Conservation (phyloP, 352 stramenopile genomes). For the Pythium grandisporangium region DNA sequence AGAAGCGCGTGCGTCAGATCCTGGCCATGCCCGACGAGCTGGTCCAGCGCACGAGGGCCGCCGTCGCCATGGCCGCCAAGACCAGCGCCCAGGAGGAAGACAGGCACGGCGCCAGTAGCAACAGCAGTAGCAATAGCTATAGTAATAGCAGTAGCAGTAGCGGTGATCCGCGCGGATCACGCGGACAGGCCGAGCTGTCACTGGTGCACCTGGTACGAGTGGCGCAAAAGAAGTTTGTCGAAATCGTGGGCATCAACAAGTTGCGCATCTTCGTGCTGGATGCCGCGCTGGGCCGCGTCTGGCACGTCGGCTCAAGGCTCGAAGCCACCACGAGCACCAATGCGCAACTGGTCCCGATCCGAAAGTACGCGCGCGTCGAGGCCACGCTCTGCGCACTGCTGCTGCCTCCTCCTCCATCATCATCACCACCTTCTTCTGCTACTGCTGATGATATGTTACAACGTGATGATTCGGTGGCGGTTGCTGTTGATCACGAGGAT, state of each 20-base stretch:
- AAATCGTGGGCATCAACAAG: conserved; percentile 57
- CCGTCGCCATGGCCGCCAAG: too few species aligned
- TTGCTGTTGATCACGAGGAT: too few species aligned
- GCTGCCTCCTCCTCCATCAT: too few species aligned
- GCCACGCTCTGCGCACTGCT: conserved; percentile 49
- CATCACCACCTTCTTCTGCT: too few species aligned
- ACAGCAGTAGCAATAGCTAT: too few species aligned
- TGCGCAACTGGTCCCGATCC: conserved; percentile 17
- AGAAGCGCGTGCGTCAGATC: conserved; percentile 49
- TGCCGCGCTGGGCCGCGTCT: conserved; percentile 31
- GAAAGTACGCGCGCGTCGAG: conserved; percentile 47
- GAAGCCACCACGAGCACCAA: conserved; percentile 9
- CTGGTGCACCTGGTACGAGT: conserved; percentile 41
- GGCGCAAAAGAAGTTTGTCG: conserved; percentile 40
- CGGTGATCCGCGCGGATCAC: too few species aligned
- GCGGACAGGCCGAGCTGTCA: conserved; percentile 5
- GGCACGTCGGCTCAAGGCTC: conserved; percentile 31
- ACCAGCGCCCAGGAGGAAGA: neutral
- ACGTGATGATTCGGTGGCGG: too few species aligned
- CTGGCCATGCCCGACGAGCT: conserved; percentile 35
- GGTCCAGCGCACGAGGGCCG: too few species aligned
- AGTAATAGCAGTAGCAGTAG: too few species aligned
- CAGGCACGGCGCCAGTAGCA: too few species aligned
- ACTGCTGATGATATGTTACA: too few species aligned
- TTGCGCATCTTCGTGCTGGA: conserved; percentile 59